Base-by-base conservation (phyloP, 1,284 basidiomycete genomes). In the Sanguinoderma infundibulare region DNA sequence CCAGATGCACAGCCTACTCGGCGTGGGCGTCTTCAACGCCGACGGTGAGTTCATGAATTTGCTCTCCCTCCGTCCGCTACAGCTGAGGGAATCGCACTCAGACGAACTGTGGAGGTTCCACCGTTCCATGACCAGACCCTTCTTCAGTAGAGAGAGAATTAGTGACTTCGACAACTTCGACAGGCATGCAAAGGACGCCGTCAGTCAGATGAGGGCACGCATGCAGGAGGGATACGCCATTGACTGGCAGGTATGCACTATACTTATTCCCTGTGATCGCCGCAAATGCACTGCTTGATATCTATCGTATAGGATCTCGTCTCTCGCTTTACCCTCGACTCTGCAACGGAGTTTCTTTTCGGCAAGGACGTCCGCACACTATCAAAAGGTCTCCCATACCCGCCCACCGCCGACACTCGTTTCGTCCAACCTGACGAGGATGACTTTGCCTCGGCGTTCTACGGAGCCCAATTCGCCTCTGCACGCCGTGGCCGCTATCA, bases 121-220 rank as follows among this genome's bases (percentile, higher is more conserved):
- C 64, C 77, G 83, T 26, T 72, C 75, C 1, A 82, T 85, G 75
- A 80, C 83, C 0, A 75, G 83, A 5, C 84, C 84, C 0, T 85
- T 83, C 70, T 84, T 86, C 65, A 79, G 73, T 59, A 74, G 74
- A n/a, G 81, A 83, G 40, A 74, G 80, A 8, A 81, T 83, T 57
- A 77, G 74, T 50, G 78, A 85, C 59, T 82, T 83, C 46, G 82
- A 85, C 22, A 79, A 80, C 22, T 85, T 85, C 63, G 80, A 81
- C 36, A 55, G 62, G 38, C 73, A 77, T 39, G 70, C 73, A 5
- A 68, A 71, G 14, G 70, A 70, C 22, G 70, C 67, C 0, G 34
- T 73, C 42, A 42, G 67, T 35, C 73, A 74, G 50, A 73, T 81
- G 53, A 75, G 75, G 61, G 65, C 55, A 4, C 74, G 83, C 6